phyloP scores from a whole-genome alignment of 352 stramenopile genomes.

The Phytophthora agathidicida region DNA sequence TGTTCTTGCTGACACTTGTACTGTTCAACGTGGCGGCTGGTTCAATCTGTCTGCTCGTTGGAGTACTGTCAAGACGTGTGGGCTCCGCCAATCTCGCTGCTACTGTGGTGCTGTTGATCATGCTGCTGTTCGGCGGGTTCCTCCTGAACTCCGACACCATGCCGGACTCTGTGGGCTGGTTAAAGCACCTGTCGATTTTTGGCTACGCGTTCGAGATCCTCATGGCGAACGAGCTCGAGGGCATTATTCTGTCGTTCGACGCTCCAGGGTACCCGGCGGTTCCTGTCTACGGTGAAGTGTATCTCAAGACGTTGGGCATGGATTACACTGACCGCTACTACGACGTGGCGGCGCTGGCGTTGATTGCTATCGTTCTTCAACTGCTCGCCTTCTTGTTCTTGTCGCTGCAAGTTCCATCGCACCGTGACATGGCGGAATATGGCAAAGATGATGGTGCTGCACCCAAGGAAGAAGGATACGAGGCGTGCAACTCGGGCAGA shows the following conservation, averaged over 20 bases:
- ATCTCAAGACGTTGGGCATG: slow-evolving; percentile 77
- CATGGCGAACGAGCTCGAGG: slow-evolving; percentile 80
- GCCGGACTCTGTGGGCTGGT: slow-evolving; percentile 51
- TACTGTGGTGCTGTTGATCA: slow-evolving; percentile 73
- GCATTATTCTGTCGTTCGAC: slow-evolving; percentile 70
- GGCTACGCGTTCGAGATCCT: slow-evolving; percentile 84
- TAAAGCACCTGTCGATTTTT: slow-evolving; percentile 82
- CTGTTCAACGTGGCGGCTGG: slow-evolving; percentile 76
- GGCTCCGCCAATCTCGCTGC: slow-evolving; percentile 67
- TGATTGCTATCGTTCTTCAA: slow-evolving; percentile 51
- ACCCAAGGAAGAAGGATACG: slow-evolving; percentile 25
- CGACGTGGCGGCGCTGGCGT: slow-evolving; percentile 50
- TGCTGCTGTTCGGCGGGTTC: slow-evolving; percentile 81
- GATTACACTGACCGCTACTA: slow-evolving; percentile 74
- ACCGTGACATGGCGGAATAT: slow-evolving; percentile 35
- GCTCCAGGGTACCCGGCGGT: slow-evolving; percentile 67
- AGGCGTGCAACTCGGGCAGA: slow-evolving; percentile 12
- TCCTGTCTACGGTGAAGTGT: slow-evolving; percentile 76
- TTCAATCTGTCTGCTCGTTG: slow-evolving; percentile 71
- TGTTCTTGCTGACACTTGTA: slow-evolving; percentile 67
- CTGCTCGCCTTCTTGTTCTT: slow-evolving; percentile 64
- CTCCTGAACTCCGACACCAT: slow-evolving; percentile 81
- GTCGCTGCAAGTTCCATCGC: slow-evolving; percentile 59
- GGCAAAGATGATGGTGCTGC: slow-evolving; percentile 36
- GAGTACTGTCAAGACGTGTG: slow-evolving; percentile 60